These are phyloP conservation scores for Salvia hispanica DNA, from an alignment of 257 asterid genomes.

Conservation along the genomic window DNA sequence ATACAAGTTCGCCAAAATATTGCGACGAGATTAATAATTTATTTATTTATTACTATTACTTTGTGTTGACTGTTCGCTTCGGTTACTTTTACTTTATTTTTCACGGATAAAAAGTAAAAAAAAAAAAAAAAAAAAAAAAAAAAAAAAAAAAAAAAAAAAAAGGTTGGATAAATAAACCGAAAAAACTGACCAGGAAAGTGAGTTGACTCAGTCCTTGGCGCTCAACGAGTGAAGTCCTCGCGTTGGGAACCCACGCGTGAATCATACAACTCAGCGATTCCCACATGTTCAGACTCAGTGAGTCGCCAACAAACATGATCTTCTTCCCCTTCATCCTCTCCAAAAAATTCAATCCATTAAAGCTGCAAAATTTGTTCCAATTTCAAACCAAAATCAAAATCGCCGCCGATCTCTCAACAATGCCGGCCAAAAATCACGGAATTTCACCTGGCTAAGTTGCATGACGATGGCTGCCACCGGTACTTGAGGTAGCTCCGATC, in stretches of 20 bases:
- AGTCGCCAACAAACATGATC: constrained; percentile 96
- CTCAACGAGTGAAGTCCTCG: constrained; percentile 45
- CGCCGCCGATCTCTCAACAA: too few species aligned
- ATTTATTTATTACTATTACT: too few species aligned
- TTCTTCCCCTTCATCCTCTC: constrained; percentile 84
- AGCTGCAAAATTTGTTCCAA: constrained; percentile 44
- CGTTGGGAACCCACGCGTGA: constrained; percentile 69
- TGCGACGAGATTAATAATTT: too few species aligned
- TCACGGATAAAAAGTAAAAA: background rate
- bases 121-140: too few species aligned
- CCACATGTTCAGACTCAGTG: constrained; percentile 97
- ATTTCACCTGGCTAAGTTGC: constrained; percentile 67
- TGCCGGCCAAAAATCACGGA: background rate
- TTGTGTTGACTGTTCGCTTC: too few species aligned
- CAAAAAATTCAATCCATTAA: constrained; percentile 75
- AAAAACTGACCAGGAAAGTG: constrained; percentile 58
- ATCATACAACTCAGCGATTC: constrained; percentile 90
- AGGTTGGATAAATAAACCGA: too few species aligned
- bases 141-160: too few species aligned
- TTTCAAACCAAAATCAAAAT: too few species aligned
- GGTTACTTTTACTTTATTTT: too few species aligned
- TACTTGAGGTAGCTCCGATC: constrained; percentile 74
- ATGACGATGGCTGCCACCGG: constrained; percentile 91
- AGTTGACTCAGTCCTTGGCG: constrained; percentile 52
- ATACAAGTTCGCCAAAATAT: too few species aligned